Evolutionary conservation across 257 asterid genomes (phyloP).

Genomic region (Lavandula angustifolia): DNA sequence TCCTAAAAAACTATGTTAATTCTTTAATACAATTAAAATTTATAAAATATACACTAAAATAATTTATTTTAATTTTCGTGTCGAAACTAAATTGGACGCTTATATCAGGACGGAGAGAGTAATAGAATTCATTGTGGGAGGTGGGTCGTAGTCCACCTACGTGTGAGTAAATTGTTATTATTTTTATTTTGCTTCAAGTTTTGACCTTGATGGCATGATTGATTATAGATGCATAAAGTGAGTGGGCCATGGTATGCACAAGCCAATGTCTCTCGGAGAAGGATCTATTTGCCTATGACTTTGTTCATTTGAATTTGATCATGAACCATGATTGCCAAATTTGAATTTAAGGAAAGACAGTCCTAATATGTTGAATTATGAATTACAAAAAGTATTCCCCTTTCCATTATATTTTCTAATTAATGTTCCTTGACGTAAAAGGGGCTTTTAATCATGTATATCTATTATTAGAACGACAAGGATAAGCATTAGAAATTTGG

Average conservation of each 20-base stretch:
- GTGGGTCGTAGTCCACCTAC: constrained; percentile 29
- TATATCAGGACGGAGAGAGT: no score
- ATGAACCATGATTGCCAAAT: constrained; percentile 37
- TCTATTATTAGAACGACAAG: constrained; percentile 39
- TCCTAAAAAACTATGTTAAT: no score
- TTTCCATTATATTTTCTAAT: neutral
- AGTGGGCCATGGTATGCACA: constrained; percentile 67
- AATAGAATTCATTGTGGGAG: neutral
- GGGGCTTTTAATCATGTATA: constrained; percentile 39
- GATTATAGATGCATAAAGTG: constrained; percentile 38
- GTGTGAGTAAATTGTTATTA: constrained; percentile 42
- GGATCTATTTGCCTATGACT: constrained; percentile 47
- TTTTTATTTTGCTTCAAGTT: constrained; percentile 57
- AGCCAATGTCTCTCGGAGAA: constrained; percentile 50
- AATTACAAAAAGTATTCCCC: neutral
- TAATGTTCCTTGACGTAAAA: constrained; percentile 39
- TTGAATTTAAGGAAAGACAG: constrained; percentile 36
- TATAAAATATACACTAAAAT: no score
- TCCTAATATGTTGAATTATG: constrained; percentile 19
- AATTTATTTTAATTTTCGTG: no score
- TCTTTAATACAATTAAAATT: no score
- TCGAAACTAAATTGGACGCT: no score
- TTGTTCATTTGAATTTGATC: constrained; percentile 34
- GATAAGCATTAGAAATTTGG: constrained; percentile 19
- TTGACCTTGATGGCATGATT: constrained; percentile 54